A percentile compares a stretch with the other conserved stretches of the same genome.
phyloP scores from a whole-genome alignment of 805 yeast species.

The Komagataella populi region DNA sequence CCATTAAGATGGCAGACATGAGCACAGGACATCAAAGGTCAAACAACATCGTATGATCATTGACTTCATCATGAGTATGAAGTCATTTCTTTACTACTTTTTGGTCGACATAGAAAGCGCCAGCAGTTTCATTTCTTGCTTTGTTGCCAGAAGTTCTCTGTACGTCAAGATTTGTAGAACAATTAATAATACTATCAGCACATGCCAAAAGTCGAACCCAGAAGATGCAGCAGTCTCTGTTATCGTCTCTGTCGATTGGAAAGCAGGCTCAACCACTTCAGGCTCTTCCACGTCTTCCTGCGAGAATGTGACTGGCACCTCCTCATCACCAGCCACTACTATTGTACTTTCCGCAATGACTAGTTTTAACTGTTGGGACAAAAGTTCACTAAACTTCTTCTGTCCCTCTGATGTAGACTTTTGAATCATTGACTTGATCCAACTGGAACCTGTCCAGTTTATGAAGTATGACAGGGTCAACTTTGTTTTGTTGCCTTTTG shows the following conservation, averaged over 20 bases:
- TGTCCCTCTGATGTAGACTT: conserved; percentile 78
- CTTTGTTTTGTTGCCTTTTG: conserved; percentile 39
- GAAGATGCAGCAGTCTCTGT: background rate
- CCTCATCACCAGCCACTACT: background rate
- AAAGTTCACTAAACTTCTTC: conserved; percentile 26
- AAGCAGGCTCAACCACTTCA: background rate
- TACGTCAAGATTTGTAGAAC: background rate
- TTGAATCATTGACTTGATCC: conserved; percentile 87
- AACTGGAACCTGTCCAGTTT: conserved; percentile 83
- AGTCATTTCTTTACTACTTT: background rate
- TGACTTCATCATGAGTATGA: no score
- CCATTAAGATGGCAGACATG: background rate
- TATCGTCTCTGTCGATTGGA: background rate
- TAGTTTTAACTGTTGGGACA: background rate
- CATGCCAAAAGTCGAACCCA: background rate
- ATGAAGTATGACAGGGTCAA: conserved; percentile 58
- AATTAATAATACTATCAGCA: background rate
- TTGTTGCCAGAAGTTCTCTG: background rate
- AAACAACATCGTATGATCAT: background rate
- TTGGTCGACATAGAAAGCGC: background rate
- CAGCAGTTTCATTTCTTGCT: background rate
- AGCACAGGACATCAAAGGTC: background rate
- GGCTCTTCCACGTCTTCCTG: background rate
- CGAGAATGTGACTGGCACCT: background rate
- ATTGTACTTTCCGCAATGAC: background rate